phyloP scores from a whole-genome alignment of 2,329 filamentous ascomycete species.

The Ambrosiella xylebori region DNA sequence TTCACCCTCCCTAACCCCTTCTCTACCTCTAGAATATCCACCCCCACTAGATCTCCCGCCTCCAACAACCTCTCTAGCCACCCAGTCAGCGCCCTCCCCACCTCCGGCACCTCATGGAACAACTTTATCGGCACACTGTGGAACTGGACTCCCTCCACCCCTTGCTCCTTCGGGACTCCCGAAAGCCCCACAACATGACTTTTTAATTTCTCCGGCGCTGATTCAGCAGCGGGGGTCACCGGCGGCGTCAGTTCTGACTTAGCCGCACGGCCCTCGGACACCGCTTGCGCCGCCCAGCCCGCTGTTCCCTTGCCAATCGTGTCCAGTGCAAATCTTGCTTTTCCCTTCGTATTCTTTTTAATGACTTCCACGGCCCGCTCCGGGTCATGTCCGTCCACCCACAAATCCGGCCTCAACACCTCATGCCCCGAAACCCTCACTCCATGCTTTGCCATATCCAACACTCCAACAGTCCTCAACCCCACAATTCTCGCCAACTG shows the following conservation, averaged over 20 bases:
- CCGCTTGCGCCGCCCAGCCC: conserved; percentile 33
- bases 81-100: conserved; percentile 43
- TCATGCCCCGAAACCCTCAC: conserved; percentile 32
- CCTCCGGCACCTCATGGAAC: conserved; percentile 48
- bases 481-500: conserved; percentile 53
- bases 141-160: conserved; percentile 23
- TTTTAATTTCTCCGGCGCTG: background rate
- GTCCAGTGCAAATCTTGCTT: conserved; percentile 51
- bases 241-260: conserved; percentile 8
- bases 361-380: conserved; percentile 49
- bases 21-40: conserved; percentile 47
- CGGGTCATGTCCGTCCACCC: conserved; percentile 52
- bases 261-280: conserved; percentile 21
- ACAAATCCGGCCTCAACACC: conserved; percentile 35
- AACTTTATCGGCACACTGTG: conserved; percentile 60
- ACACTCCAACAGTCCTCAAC: conserved; percentile 45
- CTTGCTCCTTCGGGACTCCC: conserved; percentile 40
- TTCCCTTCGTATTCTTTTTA: conserved; percentile 34
- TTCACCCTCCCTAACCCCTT: conserved; percentile 52
- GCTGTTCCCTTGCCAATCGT: conserved; percentile 50
- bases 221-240: background rate
- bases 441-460: conserved; percentile 51
- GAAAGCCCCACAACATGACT: conserved; percentile 51
- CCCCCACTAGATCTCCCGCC: conserved; percentile 34
- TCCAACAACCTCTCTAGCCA: conserved; percentile 54